phyloP scores from a whole-genome alignment of 768 basidiomycete genomes.

The Mycena alexandri region DNA sequence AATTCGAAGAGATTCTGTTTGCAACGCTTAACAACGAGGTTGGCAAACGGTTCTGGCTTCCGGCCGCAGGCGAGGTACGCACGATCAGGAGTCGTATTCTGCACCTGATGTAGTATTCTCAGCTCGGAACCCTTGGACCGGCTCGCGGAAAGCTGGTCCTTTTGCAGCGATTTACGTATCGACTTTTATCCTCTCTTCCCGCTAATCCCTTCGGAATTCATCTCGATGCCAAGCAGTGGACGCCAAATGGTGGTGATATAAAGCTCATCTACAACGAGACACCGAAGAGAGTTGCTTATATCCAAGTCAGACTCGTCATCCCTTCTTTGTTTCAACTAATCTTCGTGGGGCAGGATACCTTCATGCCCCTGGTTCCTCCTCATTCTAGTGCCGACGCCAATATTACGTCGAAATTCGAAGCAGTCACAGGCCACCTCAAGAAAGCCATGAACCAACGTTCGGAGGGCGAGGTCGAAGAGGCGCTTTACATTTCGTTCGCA shows the following conservation, averaged over 20 bases:
- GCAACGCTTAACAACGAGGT: conserved; percentile 52
- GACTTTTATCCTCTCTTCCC: conserved; percentile 53
- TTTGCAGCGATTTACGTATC: conserved; percentile 61
- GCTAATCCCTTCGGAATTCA: conserved; percentile 59
- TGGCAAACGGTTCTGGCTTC: conserved; percentile 46
- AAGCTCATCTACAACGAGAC: conserved; percentile 56
- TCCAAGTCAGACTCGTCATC: conserved; percentile 50
- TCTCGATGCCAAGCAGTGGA: conserved; percentile 54
- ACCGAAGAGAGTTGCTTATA: conserved; percentile 54
- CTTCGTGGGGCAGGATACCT: conserved; percentile 41
- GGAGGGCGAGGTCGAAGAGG: conserved; percentile 48
- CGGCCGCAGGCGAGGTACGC: conserved; percentile 44
- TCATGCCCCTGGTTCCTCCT: conserved; percentile 28
- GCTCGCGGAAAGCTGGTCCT: conserved; percentile 66
- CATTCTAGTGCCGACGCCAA: conserved; percentile 50
- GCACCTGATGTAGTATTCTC: not conserved
- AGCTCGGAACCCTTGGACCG: conserved; percentile 64
- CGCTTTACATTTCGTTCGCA: conserved; percentile 29
- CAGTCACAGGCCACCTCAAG: conserved; percentile 53
- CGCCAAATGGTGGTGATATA: conserved; percentile 61
- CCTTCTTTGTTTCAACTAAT: conserved; percentile 50
- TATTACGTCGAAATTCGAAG: conserved; percentile 58
- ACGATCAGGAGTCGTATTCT: no score
- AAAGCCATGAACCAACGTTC: conserved; percentile 53
- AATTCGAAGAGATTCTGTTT: conserved; percentile 56